Percentiles rank a stretch among this genome's conserved stretches.
Conservation (phyloP, 441 rosid genomes). For the Adansonia gregorii region DNA sequence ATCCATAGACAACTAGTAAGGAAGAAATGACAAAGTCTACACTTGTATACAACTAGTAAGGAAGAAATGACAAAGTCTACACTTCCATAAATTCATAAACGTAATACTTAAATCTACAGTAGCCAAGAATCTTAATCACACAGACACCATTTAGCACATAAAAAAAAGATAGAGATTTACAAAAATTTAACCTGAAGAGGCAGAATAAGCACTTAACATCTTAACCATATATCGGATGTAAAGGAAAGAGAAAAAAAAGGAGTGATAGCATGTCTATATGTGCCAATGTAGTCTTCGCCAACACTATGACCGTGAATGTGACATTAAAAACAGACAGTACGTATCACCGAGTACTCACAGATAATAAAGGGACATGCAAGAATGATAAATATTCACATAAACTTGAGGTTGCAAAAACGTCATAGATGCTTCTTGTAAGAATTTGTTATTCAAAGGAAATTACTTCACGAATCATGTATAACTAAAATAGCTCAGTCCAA, state of each 20-base stretch:
- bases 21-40: background rate
- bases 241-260: background rate
- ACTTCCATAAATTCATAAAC: background rate
- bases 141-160: background rate
- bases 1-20: background rate
- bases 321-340: background rate
- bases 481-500: background rate
- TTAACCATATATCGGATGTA: background rate
- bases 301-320: background rate
- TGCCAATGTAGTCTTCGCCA: background rate
- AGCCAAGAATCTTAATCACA: constrained; percentile 1
- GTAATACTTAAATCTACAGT: background rate
- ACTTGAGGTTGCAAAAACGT: background rate
- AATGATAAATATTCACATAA: background rate
- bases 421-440: background rate
- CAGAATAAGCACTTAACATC: background rate
- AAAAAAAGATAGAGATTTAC: background rate
- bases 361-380: background rate
- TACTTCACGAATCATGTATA: background rate
- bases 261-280: background rate
- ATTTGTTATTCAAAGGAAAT: constrained; percentile 2
- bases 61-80: background rate
- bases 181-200: background rate
- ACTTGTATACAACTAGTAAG: background rate
- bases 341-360: background rate